phyloP scores from a whole-genome alignment of 805 yeast species.

The Sugiyamaella marilandica region DNA sequence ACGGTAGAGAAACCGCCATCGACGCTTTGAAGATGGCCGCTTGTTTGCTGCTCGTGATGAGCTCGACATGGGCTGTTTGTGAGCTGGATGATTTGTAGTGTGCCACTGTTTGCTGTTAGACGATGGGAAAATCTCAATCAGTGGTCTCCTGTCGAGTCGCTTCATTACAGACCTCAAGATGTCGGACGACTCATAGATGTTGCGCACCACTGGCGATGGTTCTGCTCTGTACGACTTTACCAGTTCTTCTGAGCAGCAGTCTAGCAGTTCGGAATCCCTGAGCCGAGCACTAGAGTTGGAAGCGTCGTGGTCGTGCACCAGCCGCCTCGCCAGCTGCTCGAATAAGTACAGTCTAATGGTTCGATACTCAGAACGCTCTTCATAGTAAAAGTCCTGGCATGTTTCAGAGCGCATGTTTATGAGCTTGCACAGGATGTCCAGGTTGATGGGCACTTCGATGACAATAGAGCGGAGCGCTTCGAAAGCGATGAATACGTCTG shows the following conservation, averaged over 20 bases:
- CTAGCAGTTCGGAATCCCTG: neutral
- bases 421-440: conserved; percentile 16
- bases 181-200: neutral
- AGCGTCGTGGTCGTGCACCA: conserved; percentile 1
- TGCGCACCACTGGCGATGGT: neutral
- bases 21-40: neutral
- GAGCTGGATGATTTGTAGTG: neutral
- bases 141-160: neutral
- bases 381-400: conserved; percentile 10
- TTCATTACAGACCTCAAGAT: neutral
- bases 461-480: conserved; percentile 4
- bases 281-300: neutral
- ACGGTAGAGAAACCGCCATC: neutral
- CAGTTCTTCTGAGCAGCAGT: neutral
- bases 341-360: conserved; percentile 18
- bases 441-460: neutral
- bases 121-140: no score
- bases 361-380: conserved; percentile 12
- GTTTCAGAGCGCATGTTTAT: conserved; percentile 11
- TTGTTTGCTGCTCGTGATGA: neutral
- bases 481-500: conserved; percentile 6
- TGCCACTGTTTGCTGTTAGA: no score
- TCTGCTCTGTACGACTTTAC: neutral
- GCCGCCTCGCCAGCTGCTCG: conserved; percentile 12
- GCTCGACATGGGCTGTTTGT: neutral